Conservation (phyloP, 2,329 filamentous ascomycete genomes). For the Colletotrichum higginsianum region DNA sequence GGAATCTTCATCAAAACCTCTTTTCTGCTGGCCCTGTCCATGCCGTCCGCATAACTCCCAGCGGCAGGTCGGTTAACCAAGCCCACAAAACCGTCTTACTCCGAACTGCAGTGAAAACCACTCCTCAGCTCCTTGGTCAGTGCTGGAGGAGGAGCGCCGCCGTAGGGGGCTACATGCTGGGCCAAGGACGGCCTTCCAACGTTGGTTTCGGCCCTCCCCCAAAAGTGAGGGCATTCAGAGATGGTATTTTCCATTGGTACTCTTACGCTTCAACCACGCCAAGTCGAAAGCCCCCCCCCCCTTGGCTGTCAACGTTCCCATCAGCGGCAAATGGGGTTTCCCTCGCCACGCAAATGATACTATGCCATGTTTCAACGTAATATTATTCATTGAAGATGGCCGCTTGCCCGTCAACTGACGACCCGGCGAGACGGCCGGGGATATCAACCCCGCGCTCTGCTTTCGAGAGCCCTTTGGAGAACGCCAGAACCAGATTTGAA, state of each 20-base stretch:
- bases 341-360: background rate
- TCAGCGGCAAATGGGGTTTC: too few species aligned
- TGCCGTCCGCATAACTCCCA: background rate
- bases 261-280: background rate
- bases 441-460: slow-evolving; percentile 26
- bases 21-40: background rate
- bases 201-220: background rate
- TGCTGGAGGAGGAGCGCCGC: too few species aligned
- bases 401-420: background rate
- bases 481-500: slow-evolving; percentile 1
- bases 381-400: slow-evolving; percentile 21
- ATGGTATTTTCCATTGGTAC: background rate
- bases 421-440: background rate
- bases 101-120: background rate
- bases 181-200: background rate
- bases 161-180: too few species aligned
- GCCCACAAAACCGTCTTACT: background rate
- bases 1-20: background rate
- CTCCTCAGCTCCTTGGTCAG: background rate
- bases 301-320: background rate
- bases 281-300: too few species aligned
- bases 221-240: slow-evolving; percentile 11
- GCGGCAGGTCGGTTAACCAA: background rate
- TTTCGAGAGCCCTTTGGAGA: slow-evolving; percentile 4
- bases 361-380: background rate